A percentile compares a stretch with the other conserved stretches of the same genome.
phyloP scores from a whole-genome alignment of 2,329 filamentous ascomycete species.

The Bimuria novae-zelandiae region DNA sequence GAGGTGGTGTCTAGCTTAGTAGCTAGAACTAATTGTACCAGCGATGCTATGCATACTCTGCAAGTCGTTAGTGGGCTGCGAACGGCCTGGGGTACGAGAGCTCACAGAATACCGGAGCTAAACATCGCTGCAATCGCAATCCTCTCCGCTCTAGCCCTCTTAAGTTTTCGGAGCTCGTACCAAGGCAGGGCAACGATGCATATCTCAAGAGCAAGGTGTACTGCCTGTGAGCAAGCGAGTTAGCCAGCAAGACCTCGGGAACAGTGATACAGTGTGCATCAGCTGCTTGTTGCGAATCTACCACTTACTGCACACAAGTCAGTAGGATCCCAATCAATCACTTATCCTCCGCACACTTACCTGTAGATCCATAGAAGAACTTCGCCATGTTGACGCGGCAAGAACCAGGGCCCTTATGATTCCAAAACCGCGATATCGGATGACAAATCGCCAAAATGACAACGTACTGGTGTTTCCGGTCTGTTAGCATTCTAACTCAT shows the following conservation, averaged over 20 bases:
- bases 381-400: not conserved
- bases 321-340: not conserved
- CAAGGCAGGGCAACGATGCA: conserved; percentile 1
- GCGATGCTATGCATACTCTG: conserved; percentile 4
- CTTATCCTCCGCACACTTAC: not conserved
- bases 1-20: conserved; percentile 1
- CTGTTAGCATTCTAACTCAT: no score
- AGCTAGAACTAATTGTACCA: conserved; percentile 4
- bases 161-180: conserved; percentile 1
- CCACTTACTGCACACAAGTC: not conserved
- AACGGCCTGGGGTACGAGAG: no score
- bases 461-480: not conserved
- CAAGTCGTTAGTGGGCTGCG: not conserved
- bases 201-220: conserved; percentile 4
- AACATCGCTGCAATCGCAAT: conserved; percentile 6
- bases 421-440: not conserved
- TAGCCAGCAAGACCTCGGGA: no score
- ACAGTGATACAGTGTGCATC: no score
- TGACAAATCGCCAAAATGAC: not conserved
- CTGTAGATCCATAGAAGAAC: conserved; percentile 3
- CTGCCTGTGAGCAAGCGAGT: no score
- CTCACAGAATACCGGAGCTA: conserved; percentile 4
- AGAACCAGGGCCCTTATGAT: not conserved
- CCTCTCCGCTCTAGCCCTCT: conserved; percentile 1
- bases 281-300: no score